phyloP scores from a whole-genome alignment of 371 early-diverging fungal species.

The Circinella minor region DNA sequence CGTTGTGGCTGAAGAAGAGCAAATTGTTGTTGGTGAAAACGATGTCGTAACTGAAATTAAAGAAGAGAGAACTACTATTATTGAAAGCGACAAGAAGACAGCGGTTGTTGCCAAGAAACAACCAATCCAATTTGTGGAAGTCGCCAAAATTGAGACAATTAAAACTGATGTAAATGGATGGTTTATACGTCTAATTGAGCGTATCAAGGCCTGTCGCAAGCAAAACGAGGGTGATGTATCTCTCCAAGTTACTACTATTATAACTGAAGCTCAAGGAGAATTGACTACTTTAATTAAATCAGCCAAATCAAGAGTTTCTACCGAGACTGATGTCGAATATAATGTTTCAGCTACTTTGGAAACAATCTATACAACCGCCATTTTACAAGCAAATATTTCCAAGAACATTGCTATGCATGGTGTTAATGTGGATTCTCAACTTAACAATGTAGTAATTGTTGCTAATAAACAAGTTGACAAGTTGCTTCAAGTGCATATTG shows the following conservation, averaged over 20 bases:
- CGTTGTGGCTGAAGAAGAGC: constrained; percentile 1
- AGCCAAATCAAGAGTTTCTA: constrained; percentile 8
- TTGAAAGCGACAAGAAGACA: too few species aligned
- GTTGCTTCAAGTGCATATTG: constrained; percentile 36
- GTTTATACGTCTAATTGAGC: constrained; percentile 18
- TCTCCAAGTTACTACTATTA: constrained; percentile 9
- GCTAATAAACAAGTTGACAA: constrained; percentile 34
- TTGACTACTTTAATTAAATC: constrained; percentile 11
- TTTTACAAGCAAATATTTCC: constrained; percentile 10
- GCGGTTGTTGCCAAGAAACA: not conserved
- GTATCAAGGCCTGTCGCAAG: constrained; percentile 14
- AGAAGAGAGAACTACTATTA: too few species aligned
- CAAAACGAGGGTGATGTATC: constrained; percentile 20
- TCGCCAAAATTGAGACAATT: constrained; percentile 9
- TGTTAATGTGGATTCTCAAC: constrained; percentile 34
- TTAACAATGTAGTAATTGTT: constrained; percentile 34
- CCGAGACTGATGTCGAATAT: constrained; percentile 11
- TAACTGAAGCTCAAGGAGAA: constrained; percentile 18
- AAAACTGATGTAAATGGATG: constrained; percentile 18
- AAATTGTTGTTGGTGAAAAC: constrained; percentile 5
- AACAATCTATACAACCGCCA: constrained; percentile 13
- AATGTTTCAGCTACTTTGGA: constrained; percentile 14
- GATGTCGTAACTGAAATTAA: constrained; percentile 2
- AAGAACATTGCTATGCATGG: constrained; percentile 19
- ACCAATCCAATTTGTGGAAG: constrained; percentile 12